A percentile compares a stretch with the other conserved stretches of the same genome.
These are phyloP conservation scores for Lactarius tabidus DNA, from an alignment of 768 basidiomycete genomes.

Conservation along the genomic window DNA sequence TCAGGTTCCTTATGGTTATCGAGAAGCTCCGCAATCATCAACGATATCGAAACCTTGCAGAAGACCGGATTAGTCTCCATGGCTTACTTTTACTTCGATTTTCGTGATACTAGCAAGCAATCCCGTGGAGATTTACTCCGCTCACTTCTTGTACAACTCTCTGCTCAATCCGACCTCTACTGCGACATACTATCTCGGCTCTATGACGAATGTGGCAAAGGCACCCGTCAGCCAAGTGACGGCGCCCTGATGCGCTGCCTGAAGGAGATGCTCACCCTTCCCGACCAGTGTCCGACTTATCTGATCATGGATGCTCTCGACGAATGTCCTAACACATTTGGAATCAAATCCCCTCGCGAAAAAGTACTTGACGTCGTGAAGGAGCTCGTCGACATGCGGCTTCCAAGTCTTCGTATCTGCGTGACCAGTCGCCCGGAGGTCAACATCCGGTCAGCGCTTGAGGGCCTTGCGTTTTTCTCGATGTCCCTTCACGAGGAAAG, in stretches of 20 bases:
- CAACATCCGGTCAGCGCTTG: background rate
- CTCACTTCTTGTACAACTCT: background rate
- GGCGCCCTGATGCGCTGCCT: background rate
- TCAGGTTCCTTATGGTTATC: background rate
- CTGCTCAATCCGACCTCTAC: background rate
- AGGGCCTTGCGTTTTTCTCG: background rate
- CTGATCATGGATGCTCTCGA: background rate
- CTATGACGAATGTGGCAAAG: background rate
- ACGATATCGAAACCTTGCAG: background rate
- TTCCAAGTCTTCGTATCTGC: background rate
- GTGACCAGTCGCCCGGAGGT: background rate
- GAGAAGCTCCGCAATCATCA: background rate
- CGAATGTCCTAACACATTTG: background rate
- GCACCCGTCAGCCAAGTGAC: background rate
- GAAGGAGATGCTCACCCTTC: background rate
- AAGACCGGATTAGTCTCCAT: background rate
- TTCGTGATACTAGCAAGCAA: background rate
- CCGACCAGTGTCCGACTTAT: background rate
- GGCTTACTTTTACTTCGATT: background rate
- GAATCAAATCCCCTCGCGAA: background rate
- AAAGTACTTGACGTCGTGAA: background rate
- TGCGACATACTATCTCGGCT: background rate
- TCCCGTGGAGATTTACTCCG: background rate
- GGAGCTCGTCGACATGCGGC: background rate
- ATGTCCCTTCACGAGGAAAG: background rate